Evolutionary conservation across 129 eudicot species (phyloP).

Genomic region (Silybum marianum): DNA sequence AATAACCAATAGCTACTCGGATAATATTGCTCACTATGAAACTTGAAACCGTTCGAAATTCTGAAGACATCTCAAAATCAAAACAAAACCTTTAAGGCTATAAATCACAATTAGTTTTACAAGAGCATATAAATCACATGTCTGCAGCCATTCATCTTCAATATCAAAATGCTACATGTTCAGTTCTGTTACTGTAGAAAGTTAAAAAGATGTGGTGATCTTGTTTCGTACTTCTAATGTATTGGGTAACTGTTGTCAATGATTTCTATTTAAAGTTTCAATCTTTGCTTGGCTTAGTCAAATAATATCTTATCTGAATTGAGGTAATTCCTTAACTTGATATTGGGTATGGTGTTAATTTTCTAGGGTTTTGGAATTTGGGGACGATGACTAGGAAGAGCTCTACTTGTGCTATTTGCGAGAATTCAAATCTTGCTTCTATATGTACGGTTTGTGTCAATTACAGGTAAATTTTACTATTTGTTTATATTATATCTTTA

Average conservation of each 20-base stretch:
- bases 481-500: neutral
- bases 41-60: neutral
- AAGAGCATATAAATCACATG: slow-evolving; percentile 16
- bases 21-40: neutral
- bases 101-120: neutral
- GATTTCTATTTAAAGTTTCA: neutral
- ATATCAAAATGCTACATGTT: slow-evolving; percentile 27
- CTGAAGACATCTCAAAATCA: neutral
- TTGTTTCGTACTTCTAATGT: neutral
- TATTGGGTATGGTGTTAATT: neutral
- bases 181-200: slow-evolving; percentile 2
- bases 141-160: slow-evolving; percentile 23
- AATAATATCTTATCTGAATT: slow-evolving; percentile 5
- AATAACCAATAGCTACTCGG: neutral
- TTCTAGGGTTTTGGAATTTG: slow-evolving; percentile 33
- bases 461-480: slow-evolving; percentile 52
- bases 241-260: neutral
- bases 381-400: slow-evolving; percentile 50
- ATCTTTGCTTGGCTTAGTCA: neutral
- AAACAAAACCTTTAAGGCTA: neutral
- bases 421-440: slow-evolving; percentile 75
- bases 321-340: neutral
- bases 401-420: slow-evolving; percentile 70
- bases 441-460: slow-evolving; percentile 73
- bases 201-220: neutral